These are phyloP conservation scores for Gossypium stocksii DNA, from an alignment of 345 rosid species.

Conservation along the genomic window DNA sequence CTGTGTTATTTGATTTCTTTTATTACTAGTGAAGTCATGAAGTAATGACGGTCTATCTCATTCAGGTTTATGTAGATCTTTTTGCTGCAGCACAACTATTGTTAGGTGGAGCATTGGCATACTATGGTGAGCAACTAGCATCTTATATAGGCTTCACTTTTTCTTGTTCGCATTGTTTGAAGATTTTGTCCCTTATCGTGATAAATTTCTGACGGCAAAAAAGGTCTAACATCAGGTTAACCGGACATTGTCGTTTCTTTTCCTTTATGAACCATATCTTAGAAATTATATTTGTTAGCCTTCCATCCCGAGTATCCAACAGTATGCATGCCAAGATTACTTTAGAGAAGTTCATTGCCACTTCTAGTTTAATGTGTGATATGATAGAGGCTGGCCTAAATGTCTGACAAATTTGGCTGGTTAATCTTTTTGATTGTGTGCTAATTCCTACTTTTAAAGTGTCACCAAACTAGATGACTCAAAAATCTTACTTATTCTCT, in stretches of 20 bases:
- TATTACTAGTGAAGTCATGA: neutral
- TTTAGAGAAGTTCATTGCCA: neutral
- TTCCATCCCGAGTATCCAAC: neutral
- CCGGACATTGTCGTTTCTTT: neutral
- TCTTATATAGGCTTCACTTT: neutral
- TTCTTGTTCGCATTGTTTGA: neutral
- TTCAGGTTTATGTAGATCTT: constrained; percentile 49
- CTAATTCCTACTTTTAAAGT: neutral
- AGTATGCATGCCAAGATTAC: neutral
- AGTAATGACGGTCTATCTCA: neutral
- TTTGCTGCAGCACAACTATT: constrained; percentile 36
- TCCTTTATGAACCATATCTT: neutral
- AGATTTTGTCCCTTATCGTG: neutral
- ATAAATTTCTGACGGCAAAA: neutral
- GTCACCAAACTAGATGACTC: neutral
- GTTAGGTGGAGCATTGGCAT: constrained; percentile 54
- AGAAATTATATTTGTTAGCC: neutral
- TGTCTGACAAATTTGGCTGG: neutral
- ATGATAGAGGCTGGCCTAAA: neutral
- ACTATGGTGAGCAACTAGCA: constrained; percentile 45
- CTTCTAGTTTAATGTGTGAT: neutral
- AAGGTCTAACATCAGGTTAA: neutral
- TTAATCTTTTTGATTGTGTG: neutral
- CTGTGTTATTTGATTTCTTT: neutral
- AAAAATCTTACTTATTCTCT: neutral